Evolutionary conservation across 2,329 filamentous ascomycete species (phyloP), one percentile per base, ranked within the genome.

Genomic region (Microcyclosporella mali): DNA sequence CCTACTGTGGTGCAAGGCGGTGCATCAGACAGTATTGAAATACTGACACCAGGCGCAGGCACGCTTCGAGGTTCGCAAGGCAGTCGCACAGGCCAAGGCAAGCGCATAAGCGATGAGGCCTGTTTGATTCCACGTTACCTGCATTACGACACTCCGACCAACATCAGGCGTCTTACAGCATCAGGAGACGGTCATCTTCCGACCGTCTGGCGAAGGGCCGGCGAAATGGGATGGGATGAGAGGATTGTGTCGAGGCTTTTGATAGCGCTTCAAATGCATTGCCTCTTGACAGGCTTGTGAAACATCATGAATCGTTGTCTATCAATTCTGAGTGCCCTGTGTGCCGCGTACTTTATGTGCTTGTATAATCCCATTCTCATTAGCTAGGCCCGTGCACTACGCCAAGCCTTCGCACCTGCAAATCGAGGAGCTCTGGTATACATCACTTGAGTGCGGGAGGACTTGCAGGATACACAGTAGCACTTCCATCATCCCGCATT

Each of bases 1-100:
- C 3, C n/a, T 19, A 16, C 4, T 30, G 14, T 17, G 36, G 12
- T 28, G 11, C 12, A 15, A 31, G 16, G 11, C 18, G 31, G 12
- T n/a, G n/a, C n/a, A n/a, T n/a, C n/a, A n/a, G n/a, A n/a, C n/a
- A n/a, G n/a, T n/a, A n/a, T n/a, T n/a, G n/a, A n/a, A n/a, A 41
- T 1, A 38, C 42, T 43, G 40, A 48, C 37, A 34, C 21, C n/a
- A 12, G 4, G 12, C 14, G 40, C 60, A 83, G 79, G 77, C 78
- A 71, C 86, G 89, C 70, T 97, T 94, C 77, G 89, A 95, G 80
- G 84, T 95, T 74, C 85, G 85, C 76, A 97, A 95, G 85, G 84
- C 87, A 66, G 79, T 94, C 69, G 87, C 88, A 69, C 94, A 95
- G 82, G 77, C 94, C 74, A 85, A 85, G 78, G 83, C 85, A 64